A percentile compares a stretch with the other conserved stretches of the same genome.
phyloP scores from a whole-genome alignment of 306 rosid species.

The Cucurbita maxima region DNA sequence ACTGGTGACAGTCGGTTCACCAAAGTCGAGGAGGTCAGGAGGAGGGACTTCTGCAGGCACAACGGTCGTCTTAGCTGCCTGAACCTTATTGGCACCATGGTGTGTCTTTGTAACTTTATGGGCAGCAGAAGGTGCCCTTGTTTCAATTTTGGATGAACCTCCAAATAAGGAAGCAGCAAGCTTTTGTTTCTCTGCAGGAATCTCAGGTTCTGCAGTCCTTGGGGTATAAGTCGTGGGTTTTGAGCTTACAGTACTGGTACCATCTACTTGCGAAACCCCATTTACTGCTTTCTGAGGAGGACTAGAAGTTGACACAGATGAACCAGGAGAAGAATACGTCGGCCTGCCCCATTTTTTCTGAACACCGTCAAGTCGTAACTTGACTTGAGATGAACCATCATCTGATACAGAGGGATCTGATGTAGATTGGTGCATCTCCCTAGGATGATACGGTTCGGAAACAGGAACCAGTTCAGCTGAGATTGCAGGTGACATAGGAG shows the following conservation, averaged over 20 bases:
- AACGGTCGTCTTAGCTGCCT: conserved; percentile 26
- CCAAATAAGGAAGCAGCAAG: conserved; percentile 90
- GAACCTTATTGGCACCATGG: conserved; percentile 26
- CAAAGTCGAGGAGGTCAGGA: conserved; percentile 70
- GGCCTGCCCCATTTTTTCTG: conserved; percentile 79
- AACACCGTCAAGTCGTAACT: conserved; percentile 78
- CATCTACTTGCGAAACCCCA: conserved; percentile 37
- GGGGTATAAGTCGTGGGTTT: conserved; percentile 38
- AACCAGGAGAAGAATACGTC: conserved; percentile 33
- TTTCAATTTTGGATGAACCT: conserved; percentile 47
- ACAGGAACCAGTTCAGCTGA: conserved; percentile 57
- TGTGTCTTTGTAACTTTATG: conserved; percentile 36
- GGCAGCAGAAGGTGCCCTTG: conserved; percentile 29
- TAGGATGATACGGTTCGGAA: conserved; percentile 39
- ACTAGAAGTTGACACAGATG: conserved; percentile 19
- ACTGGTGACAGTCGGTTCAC: conserved; percentile 33
- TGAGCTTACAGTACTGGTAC: conserved; percentile 22
- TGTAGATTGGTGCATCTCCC: conserved; percentile 39
- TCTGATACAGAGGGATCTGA: conserved; percentile 35
- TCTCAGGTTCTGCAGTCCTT: conserved; percentile 41
- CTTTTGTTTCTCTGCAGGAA: conserved; percentile 64
- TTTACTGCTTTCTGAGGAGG: conserved; percentile 43
- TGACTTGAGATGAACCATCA: conserved; percentile 41
- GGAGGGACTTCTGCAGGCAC: conserved; percentile 28
- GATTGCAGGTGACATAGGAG: conserved; percentile 28